Percentiles rank a stretch among this genome's conserved stretches.
Conservation (phyloP, 2,329 filamentous ascomycete genomes). For the Alternaria tenuissima region DNA sequence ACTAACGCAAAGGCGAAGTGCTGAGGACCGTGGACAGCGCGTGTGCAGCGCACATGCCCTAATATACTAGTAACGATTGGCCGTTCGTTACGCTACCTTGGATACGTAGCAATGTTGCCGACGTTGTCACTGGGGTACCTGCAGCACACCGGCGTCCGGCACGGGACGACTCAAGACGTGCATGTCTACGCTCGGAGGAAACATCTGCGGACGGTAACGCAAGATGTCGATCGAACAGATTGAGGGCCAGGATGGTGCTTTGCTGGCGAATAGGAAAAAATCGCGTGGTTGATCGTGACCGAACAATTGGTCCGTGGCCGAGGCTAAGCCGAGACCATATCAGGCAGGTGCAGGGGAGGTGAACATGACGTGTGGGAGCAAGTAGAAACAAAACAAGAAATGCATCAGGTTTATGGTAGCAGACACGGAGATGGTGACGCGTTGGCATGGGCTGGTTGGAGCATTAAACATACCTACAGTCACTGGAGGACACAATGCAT, state of each 20-base stretch:
- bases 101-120: conserved; percentile 1
- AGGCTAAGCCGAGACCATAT: conserved; percentile 21
- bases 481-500: conserved; percentile 3
- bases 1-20: neutral
- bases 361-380: neutral
- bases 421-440: conserved; percentile 11
- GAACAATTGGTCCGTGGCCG: conserved; percentile 21
- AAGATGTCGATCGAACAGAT: conserved; percentile 10
- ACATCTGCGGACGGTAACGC: conserved; percentile 7
- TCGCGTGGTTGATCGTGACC: conserved; percentile 15
- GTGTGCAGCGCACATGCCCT: conserved; percentile 16
- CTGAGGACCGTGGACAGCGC: neutral
- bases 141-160: conserved; percentile 2
- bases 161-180: conserved; percentile 6
- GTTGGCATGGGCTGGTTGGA: conserved; percentile 12
- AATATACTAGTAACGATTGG: conserved; percentile 11
- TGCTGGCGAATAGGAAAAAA: conserved; percentile 12
- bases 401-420: conserved; percentile 1
- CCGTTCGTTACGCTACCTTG: neutral
- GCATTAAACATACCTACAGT: conserved; percentile 13
- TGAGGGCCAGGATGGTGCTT: conserved; percentile 2
- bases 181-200: conserved; percentile 15
- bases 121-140: conserved; percentile 9
- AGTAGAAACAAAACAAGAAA: conserved; percentile 1
- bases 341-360: conserved; percentile 29